Evolutionary conservation across 805 yeast genomes (phyloP).

Genomic region (Saturnispora sekii): DNA sequence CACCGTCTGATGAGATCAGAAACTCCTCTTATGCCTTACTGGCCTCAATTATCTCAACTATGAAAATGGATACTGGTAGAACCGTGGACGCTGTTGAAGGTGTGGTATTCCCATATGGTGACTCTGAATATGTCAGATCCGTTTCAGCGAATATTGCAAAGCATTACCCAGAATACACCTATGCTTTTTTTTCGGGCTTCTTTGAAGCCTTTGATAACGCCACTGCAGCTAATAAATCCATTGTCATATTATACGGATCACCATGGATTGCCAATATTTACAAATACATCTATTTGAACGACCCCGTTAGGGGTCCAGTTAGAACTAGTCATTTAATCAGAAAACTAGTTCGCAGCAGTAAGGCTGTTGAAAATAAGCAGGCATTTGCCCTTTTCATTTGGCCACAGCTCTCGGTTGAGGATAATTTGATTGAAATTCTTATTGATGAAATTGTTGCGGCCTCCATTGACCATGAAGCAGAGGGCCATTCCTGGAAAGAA

Average conservation of each 20-base stretch:
- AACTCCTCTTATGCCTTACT: conserved; percentile 54
- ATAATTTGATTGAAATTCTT: conserved; percentile 44
- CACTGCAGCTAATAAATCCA: conserved; percentile 26
- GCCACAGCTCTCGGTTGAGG: conserved; percentile 56
- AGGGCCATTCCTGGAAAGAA: conserved; percentile 57
- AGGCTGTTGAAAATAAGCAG: conserved; percentile 39
- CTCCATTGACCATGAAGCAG: conserved; percentile 70
- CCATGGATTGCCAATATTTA: conserved; percentile 73
- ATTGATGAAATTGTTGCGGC: conserved; percentile 68
- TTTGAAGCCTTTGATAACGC: conserved; percentile 41
- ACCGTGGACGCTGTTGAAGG: conserved; percentile 45
- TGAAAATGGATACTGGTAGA: conserved; percentile 50
- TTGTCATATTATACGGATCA: conserved; percentile 43
- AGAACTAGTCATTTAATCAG: conserved; percentile 52
- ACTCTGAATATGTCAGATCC: conserved; percentile 48
- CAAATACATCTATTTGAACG: conserved; percentile 42
- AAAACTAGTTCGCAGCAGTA: conserved; percentile 49
- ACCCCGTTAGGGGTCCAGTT: conserved; percentile 51
- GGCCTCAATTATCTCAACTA: conserved; percentile 50
- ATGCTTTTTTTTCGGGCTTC: conserved; percentile 41
- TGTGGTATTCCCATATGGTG: conserved; percentile 59
- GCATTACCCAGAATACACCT: conserved; percentile 49
- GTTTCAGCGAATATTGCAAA: conserved; percentile 49
- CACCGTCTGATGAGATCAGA: conserved; percentile 48
- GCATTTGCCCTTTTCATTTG: conserved; percentile 54